These are phyloP conservation scores for Blakeslea trispora DNA, from an alignment of 371 early-diverging fungal genomes.

Conservation along the genomic window DNA sequence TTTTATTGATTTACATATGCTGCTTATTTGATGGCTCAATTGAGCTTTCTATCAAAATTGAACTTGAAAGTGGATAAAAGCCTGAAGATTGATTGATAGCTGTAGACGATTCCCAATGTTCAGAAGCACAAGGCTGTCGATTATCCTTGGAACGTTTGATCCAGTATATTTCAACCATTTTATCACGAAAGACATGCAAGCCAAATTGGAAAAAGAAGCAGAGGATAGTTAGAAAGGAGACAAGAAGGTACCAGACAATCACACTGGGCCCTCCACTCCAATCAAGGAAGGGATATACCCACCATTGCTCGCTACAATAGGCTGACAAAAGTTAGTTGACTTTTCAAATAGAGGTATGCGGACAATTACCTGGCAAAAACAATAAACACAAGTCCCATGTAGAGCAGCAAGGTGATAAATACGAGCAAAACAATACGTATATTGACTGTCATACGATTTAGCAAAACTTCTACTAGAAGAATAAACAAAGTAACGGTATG, in stretches of 20 bases:
- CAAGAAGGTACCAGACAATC: constrained; percentile 40
- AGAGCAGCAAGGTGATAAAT: constrained; percentile 43
- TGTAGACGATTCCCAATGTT: not conserved
- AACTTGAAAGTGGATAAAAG: not conserved
- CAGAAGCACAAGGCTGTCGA: not conserved
- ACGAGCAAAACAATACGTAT: constrained; percentile 44
- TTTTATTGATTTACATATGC: not conserved
- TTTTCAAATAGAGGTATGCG: too few species aligned
- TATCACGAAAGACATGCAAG: too few species aligned
- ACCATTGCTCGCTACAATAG: constrained; percentile 27
- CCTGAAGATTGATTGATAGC: not conserved
- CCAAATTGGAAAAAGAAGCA: too few species aligned
- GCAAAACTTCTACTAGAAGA: constrained; percentile 47
- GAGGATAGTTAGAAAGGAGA: too few species aligned
- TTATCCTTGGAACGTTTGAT: too few species aligned
- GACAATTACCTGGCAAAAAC: constrained; percentile 39
- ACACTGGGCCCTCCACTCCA: constrained; percentile 51
- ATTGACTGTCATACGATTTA: constrained; percentile 47
- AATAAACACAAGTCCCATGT: constrained; percentile 56
- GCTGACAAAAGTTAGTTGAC: not conserved
- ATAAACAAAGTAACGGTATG: constrained; percentile 56
- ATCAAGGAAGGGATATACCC: constrained; percentile 59
- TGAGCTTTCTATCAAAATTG: not conserved
- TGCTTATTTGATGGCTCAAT: not conserved
- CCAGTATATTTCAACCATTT: too few species aligned